Evolutionary conservation across 192 early-diverging fungal species (phyloP).

Genomic region (Geosiphon pyriformis): DNA sequence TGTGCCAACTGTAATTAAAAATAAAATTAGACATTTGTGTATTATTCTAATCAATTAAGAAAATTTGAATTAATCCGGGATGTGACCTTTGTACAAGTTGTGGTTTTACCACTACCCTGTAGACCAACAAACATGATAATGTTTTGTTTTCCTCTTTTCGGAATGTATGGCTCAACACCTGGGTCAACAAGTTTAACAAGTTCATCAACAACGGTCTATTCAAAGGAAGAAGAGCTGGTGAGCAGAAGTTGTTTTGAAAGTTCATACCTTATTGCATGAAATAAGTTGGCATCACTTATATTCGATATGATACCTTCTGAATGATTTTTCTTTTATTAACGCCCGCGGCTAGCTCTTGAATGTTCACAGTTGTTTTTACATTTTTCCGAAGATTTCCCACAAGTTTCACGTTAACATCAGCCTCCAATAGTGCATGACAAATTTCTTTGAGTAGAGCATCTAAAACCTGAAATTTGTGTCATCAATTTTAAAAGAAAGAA

Average conservation of each 20-base stretch:
- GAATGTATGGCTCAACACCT: slow-evolving; percentile 78
- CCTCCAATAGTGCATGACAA: slow-evolving; percentile 78
- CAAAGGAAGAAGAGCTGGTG: background rate
- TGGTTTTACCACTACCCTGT: slow-evolving; percentile 95
- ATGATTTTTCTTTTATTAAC: slow-evolving; percentile 83
- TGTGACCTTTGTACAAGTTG: slow-evolving; percentile 85
- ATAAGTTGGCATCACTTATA: background rate
- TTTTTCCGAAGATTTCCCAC: slow-evolving; percentile 80
- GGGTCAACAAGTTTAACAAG: slow-evolving; percentile 83
- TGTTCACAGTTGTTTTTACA: slow-evolving; percentile 73
- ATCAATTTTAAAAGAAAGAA: background rate
- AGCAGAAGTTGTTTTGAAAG: background rate
- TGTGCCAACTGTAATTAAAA: slow-evolving; percentile 56
- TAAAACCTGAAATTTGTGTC: slow-evolving; percentile 42
- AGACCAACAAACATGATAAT: slow-evolving; percentile 97
- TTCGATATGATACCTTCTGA: slow-evolving; percentile 51
- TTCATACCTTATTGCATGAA: background rate
- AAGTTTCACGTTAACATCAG: slow-evolving; percentile 88
- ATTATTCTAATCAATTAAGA: slow-evolving; percentile 4
- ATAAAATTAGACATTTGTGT: background rate
- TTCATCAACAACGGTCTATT: slow-evolving; percentile 81
- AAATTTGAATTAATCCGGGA: background rate
- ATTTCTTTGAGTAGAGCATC: slow-evolving; percentile 83
- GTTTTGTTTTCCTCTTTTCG: slow-evolving; percentile 76
- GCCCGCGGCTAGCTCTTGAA: slow-evolving; percentile 77